phyloP scores from a whole-genome alignment of 2,329 filamentous ascomycete genomes.

The Epichloe baconii region DNA sequence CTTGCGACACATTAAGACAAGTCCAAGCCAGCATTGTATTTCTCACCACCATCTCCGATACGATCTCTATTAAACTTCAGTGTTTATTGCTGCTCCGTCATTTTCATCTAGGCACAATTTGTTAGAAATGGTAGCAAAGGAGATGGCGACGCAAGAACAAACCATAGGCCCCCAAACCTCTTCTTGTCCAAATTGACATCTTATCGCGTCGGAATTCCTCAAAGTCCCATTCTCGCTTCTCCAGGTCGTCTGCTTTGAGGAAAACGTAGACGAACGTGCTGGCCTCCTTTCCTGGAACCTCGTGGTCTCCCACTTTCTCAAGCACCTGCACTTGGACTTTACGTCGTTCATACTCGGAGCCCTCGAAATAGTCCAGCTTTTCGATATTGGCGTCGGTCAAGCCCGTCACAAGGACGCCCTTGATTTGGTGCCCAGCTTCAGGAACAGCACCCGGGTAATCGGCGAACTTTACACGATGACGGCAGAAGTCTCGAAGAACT shows the following conservation, averaged over 20 bases:
- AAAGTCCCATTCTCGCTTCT: conserved; percentile 77
- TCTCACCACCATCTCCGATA: too few species aligned
- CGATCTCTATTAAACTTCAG: background rate
- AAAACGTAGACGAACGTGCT: conserved; percentile 55
- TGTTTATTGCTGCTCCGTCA: conserved; percentile 7
- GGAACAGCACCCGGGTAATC: conserved; percentile 75
- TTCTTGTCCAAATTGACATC: conserved; percentile 40
- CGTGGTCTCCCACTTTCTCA: conserved; percentile 23
- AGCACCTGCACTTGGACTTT: conserved; percentile 40
- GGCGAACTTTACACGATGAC: conserved; percentile 51
- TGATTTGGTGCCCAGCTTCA: conserved; percentile 43
- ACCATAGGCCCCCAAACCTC: conserved; percentile 30
- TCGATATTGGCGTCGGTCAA: conserved; percentile 64
- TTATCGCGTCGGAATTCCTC: conserved; percentile 70
- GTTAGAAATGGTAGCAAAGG: background rate
- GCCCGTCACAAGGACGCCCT: conserved; percentile 65
- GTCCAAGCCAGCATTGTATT: background rate
- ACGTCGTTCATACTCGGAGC: conserved; percentile 53
- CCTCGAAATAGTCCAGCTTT: conserved; percentile 74
- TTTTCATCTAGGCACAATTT: conserved; percentile 9
- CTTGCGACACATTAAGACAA: background rate
- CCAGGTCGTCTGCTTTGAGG: conserved; percentile 37
- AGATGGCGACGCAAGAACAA: conserved; percentile 13
- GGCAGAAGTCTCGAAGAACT: conserved; percentile 59
- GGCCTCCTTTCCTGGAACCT: conserved; percentile 31